A percentile compares a stretch with the other conserved stretches of the same genome.
Evolutionary conservation across 2,329 filamentous ascomycete genomes (phyloP).

Genomic region (Bipolaris sorokiniana): DNA sequence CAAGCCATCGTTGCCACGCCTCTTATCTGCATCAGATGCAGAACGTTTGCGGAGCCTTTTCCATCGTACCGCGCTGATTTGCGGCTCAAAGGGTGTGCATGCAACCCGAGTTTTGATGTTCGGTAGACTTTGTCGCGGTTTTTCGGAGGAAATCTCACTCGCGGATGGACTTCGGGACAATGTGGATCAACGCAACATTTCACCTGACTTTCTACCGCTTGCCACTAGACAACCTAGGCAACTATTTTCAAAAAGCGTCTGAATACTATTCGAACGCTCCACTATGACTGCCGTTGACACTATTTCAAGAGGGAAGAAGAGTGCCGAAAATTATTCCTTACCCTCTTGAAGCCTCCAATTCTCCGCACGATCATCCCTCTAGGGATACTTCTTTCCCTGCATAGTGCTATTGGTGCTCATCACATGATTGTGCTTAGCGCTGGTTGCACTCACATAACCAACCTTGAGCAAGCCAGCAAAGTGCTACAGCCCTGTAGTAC

Average conservation of each 20-base stretch:
- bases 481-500: neutral
- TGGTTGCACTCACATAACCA: neutral
- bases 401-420: too few relatives aligned
- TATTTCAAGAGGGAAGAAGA: too few relatives aligned
- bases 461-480: neutral
- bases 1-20: too few relatives aligned
- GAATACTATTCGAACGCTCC: neutral
- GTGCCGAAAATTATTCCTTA: too few relatives aligned
- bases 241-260: neutral
- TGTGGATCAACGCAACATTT: neutral
- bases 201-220: neutral
- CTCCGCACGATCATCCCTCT: neutral
- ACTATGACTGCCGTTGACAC: too few relatives aligned
- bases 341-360: too few relatives aligned
- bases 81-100: neutral
- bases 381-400: neutral
- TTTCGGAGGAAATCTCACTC: slow-evolving; percentile 2
- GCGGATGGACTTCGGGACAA: neutral
- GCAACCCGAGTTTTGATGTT: neutral
- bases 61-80: neutral
- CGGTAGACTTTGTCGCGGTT: neutral
- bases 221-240: neutral
- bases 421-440: neutral
- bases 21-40: neutral
- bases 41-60: neutral